Evolutionary conservation across 2,329 filamentous ascomycete genomes (phyloP).

Genomic region (Epichloe elymi): DNA sequence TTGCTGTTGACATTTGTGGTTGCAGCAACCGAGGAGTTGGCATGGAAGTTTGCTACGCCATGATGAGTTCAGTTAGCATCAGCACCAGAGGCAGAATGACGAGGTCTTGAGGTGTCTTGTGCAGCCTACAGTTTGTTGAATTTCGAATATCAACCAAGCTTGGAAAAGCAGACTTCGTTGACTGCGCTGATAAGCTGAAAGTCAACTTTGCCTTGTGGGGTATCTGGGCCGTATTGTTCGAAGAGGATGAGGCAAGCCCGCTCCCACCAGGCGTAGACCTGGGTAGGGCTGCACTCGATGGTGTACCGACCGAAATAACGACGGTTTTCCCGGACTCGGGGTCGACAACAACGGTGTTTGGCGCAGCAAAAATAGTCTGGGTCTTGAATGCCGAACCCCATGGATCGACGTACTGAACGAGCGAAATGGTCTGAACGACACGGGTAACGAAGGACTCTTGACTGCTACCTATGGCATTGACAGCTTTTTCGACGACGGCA

Average conservation of each 20-base stretch:
- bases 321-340: slow-evolving; percentile 24
- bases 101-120: not conserved
- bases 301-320: slow-evolving; percentile 16
- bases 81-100: not conserved
- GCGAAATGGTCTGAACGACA: slow-evolving; percentile 41
- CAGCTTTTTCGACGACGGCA: slow-evolving; percentile 8
- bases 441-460: slow-evolving; percentile 23
- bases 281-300: slow-evolving; percentile 12
- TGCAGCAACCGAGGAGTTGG: slow-evolving; percentile 5
- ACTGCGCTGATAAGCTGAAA: slow-evolving; percentile 10
- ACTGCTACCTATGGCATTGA: slow-evolving; percentile 1
- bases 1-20: not conserved
- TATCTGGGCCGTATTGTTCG: not conserved
- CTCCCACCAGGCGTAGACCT: slow-evolving; percentile 12
- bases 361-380: slow-evolving; percentile 27
- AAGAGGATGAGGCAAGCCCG: slow-evolving; percentile 9
- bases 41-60: not conserved
- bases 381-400: slow-evolving; percentile 30
- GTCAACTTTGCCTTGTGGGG: slow-evolving; percentile 2
- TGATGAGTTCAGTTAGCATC: not conserved
- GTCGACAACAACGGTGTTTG: slow-evolving; percentile 25
- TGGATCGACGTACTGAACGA: slow-evolving; percentile 39
- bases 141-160: slow-evolving; percentile 10
- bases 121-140: slow-evolving; percentile 12
- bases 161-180: slow-evolving; percentile 5